phyloP scores from a whole-genome alignment of 371 early-diverging fungal species.

The Lichtheimia ramosa region DNA sequence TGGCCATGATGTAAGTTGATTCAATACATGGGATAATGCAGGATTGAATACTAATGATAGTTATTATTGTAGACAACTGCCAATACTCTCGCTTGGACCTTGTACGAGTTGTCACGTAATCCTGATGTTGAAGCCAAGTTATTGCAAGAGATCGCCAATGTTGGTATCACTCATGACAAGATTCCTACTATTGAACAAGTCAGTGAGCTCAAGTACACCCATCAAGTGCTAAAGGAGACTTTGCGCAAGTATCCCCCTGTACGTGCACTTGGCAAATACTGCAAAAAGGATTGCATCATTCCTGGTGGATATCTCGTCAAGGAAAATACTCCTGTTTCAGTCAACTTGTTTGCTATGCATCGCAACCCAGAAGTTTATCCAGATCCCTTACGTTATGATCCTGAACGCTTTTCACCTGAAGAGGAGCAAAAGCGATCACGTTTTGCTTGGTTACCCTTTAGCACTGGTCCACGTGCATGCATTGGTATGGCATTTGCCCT shows the following conservation, averaged over 20 bases:
- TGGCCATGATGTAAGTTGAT: constrained; percentile 47
- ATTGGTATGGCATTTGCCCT: constrained; percentile 58
- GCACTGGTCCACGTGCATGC: constrained; percentile 46
- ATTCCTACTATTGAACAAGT: constrained; percentile 49
- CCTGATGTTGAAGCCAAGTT: constrained; percentile 46
- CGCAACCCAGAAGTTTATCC: constrained; percentile 46
- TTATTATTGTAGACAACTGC: constrained; percentile 27
- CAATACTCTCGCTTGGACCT: constrained; percentile 52
- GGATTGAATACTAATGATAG: neutral
- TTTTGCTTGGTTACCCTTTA: constrained; percentile 60
- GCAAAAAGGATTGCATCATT: constrained; percentile 51
- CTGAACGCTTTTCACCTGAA: constrained; percentile 56
- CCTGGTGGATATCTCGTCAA: constrained; percentile 46
- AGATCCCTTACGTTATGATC: constrained; percentile 51
- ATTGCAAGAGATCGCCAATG: constrained; percentile 54
- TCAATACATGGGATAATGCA: neutral
- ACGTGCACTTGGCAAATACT: constrained; percentile 40
- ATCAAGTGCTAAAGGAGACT: constrained; percentile 53
- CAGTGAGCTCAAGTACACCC: constrained; percentile 37
- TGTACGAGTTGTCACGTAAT: constrained; percentile 41
- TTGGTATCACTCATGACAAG: constrained; percentile 36
- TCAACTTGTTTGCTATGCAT: constrained; percentile 45
- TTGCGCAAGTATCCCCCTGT: constrained; percentile 57
- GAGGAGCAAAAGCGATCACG: constrained; percentile 53
- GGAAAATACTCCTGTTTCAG: constrained; percentile 12